These are phyloP conservation scores for Vicia villosa DNA, from an alignment of 306 rosid genomes.

Conservation along the genomic window DNA sequence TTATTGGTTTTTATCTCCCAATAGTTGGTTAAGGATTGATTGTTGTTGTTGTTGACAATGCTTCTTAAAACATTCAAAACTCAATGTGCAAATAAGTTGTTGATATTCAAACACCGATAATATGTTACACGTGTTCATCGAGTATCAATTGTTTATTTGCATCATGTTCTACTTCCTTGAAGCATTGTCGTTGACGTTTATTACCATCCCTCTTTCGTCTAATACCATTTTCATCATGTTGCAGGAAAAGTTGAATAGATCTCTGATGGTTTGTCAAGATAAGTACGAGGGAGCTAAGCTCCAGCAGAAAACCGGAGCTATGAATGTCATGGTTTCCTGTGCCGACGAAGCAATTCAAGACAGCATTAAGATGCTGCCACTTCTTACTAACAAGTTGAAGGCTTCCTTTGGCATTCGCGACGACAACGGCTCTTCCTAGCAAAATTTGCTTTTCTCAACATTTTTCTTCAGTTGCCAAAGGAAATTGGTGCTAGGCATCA, in stretches of 20 bases:
- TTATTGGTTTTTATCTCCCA: no score
- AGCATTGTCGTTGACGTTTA: neutral
- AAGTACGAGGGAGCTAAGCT: slow-evolving; percentile 78
- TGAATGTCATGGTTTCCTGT: slow-evolving; percentile 69
- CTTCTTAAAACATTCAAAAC: neutral
- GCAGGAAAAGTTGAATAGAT: slow-evolving; percentile 88
- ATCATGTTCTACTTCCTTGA: neutral
- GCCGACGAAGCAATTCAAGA: slow-evolving; percentile 80
- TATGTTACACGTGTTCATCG: neutral
- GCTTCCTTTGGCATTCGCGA: slow-evolving; percentile 52
- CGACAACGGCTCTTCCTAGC: slow-evolving; percentile 31
- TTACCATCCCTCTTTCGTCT: slow-evolving; percentile 12
- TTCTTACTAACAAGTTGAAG: slow-evolving; percentile 62
- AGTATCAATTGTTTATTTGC: neutral
- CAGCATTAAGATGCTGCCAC: slow-evolving; percentile 64
- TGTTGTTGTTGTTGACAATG: neutral
- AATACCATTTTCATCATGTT: slow-evolving; percentile 30
- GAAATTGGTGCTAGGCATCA: slow-evolving; percentile 16
- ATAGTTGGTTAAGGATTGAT: neutral
- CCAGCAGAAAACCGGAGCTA: slow-evolving; percentile 57
- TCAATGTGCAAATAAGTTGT: neutral
- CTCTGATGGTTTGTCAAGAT: slow-evolving; percentile 94
- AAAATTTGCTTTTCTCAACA: slow-evolving; percentile 14
- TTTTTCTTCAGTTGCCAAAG: slow-evolving; percentile 1
- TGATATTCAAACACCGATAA: neutral